Conservation (phyloP, 2,329 filamentous ascomycete species). For the Diplodia intermedia region DNA sequence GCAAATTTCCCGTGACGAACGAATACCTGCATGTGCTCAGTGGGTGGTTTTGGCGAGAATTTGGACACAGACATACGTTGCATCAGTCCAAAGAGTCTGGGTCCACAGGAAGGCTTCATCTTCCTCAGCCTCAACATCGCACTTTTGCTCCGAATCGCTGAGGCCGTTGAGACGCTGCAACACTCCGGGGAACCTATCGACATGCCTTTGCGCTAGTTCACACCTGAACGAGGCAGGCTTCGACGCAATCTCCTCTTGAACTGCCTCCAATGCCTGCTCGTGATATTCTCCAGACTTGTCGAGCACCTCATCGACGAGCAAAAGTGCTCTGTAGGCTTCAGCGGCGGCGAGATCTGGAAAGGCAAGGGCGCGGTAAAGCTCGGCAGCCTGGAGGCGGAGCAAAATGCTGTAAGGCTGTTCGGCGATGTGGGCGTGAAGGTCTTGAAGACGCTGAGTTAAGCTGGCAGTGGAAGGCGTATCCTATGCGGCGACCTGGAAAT, state of each 20-base stretch:
- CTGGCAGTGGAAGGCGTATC: not conserved
- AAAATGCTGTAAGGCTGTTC: conserved; percentile 49
- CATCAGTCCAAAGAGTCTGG: conserved; percentile 38
- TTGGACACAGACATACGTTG: conserved; percentile 38
- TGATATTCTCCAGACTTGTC: conserved; percentile 86
- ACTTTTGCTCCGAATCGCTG: not conserved
- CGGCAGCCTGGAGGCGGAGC: conserved; percentile 67
- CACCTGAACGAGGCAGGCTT: conserved; percentile 3
- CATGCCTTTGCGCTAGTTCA: not conserved
- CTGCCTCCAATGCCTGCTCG: conserved; percentile 65
- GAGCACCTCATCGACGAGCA: conserved; percentile 79
- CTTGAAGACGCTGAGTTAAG: conserved; percentile 13
- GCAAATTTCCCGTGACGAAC: conserved; percentile 62
- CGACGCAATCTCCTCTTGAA: conserved; percentile 41
- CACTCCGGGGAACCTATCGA: conserved; percentile 8
- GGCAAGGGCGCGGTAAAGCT: conserved; percentile 73
- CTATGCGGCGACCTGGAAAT: conserved; percentile 19
- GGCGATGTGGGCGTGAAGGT: not conserved
- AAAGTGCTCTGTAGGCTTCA: conserved; percentile 88
- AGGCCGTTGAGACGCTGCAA: not conserved
- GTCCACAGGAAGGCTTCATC: conserved; percentile 37
- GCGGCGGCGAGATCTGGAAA: conserved; percentile 91
- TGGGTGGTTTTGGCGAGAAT: conserved; percentile 31
- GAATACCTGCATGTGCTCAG: conserved; percentile 40
- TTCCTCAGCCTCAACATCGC: conserved; percentile 32